Conservation (phyloP, 257 asterid species). For the Salvia rosmarinus region DNA sequence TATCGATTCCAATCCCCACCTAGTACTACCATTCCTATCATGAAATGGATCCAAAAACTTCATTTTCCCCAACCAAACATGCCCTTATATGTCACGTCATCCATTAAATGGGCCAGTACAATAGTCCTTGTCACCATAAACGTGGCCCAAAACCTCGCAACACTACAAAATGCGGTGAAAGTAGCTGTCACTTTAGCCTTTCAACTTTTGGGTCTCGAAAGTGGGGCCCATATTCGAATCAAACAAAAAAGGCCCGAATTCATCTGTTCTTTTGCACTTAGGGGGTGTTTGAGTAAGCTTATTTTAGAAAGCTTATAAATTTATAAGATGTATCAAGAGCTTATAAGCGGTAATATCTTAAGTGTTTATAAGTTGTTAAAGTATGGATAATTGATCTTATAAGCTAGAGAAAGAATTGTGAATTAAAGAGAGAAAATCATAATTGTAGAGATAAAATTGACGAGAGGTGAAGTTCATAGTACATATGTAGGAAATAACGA, state of each 20-base stretch:
- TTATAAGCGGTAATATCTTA: no score
- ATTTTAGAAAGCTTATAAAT: no score
- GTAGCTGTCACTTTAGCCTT: conserved; percentile 22
- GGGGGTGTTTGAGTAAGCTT: no score
- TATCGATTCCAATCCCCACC: no score
- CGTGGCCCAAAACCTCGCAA: conserved; percentile 25
- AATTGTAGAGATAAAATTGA: no score
- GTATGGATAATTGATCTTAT: no score
- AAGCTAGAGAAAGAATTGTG: no score
- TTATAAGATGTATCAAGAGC: no score
- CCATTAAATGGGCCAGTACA: conserved; percentile 4
- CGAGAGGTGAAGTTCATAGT: no score
- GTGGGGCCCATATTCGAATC: conserved; percentile 4
- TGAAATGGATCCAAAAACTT: not conserved
- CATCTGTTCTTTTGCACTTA: not conserved
- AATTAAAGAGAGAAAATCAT: no score
- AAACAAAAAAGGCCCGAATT: conserved; percentile 16
- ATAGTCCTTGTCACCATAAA: conserved; percentile 8
- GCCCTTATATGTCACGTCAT: conserved; percentile 9
- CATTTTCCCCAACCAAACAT: conserved; percentile 6
- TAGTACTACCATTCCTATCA: not conserved
- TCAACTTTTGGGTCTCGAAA: not conserved
- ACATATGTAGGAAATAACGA: no score
- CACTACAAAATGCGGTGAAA: conserved; percentile 9
- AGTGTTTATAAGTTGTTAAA: no score